These are phyloP conservation scores for Ambrosiella xylebori DNA, from an alignment of 2,329 filamentous ascomycete genomes.

Conservation along the genomic window DNA sequence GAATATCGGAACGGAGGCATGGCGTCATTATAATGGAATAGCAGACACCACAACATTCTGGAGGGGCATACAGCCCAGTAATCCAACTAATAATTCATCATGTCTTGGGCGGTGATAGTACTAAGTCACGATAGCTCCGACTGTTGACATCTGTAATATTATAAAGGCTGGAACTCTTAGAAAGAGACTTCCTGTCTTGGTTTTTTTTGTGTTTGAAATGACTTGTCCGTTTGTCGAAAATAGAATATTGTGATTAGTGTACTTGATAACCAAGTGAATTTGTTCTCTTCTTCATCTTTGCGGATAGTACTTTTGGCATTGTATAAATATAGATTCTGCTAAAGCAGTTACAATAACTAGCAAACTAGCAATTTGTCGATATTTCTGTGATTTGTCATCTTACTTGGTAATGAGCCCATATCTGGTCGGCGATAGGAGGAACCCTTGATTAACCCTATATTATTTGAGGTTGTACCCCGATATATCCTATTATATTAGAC, in stretches of 20 bases:
- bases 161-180: background rate
- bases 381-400: background rate
- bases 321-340: background rate
- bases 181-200: background rate
- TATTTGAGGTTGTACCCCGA: background rate
- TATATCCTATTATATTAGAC: background rate
- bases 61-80: background rate
- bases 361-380: background rate
- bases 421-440: background rate
- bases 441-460: background rate
- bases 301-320: background rate
- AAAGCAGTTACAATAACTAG: too few species aligned
- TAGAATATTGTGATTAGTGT: too few species aligned
- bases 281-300: too few species aligned
- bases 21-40: conserved; percentile 5
- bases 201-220: background rate
- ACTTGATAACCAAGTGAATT: too few species aligned
- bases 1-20: conserved; percentile 1
- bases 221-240: background rate
- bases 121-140: background rate
- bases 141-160: background rate
- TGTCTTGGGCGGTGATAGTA: background rate
- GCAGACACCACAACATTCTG: background rate
- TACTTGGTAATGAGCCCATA: background rate
- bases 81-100: background rate